Percentiles rank a stretch among this genome's conserved stretches.
phyloP scores from a whole-genome alignment of 2,329 filamentous ascomycete species.

The Trichophyton equinum region DNA sequence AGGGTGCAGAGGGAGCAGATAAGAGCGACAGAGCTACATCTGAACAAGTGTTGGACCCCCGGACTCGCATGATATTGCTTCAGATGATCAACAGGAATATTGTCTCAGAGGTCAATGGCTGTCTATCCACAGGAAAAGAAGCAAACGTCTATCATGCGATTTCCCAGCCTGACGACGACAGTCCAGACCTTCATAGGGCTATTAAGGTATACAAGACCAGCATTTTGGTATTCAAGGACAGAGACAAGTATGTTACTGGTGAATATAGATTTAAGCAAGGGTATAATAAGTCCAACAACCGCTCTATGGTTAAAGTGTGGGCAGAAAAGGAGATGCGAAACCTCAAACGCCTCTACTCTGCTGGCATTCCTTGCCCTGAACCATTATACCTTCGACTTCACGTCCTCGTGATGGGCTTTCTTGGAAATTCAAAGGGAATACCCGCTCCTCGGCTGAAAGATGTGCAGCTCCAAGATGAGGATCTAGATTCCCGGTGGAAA shows the following conservation, averaged over 20 bases:
- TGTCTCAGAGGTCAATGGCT: slow-evolving; percentile 85
- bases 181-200: slow-evolving; percentile 55
- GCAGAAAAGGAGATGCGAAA: slow-evolving; percentile 98
- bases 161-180: slow-evolving; percentile 44
- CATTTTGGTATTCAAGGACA: slow-evolving; percentile 94
- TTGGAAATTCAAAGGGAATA: slow-evolving; percentile 76
- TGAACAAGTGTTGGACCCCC: slow-evolving; percentile 86
- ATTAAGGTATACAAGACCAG: slow-evolving; percentile 99
- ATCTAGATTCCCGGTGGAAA: slow-evolving; percentile 60
- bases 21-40: slow-evolving; percentile 87
- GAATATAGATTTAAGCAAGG: slow-evolving; percentile 85
- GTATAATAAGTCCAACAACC: slow-evolving; percentile 87
- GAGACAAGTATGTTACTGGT: slow-evolving; percentile 88
- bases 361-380: slow-evolving; percentile 82
- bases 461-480: slow-evolving; percentile 57
- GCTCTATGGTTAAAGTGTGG: slow-evolving; percentile 97
- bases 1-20: slow-evolving; percentile 43
- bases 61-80: slow-evolving; percentile 87
- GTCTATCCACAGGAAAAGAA: slow-evolving; percentile 92
- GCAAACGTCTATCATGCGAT: slow-evolving; percentile 95
- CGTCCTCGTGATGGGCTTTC: slow-evolving; percentile 86
- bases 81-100: slow-evolving; percentile 91
- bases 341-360: slow-evolving; percentile 66
- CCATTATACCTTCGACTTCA: slow-evolving; percentile 83
- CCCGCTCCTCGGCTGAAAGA: slow-evolving; percentile 83